These are phyloP conservation scores for Exserohilum rostratum DNA, from an alignment of 2,329 filamentous ascomycete species.

Conservation along the genomic window DNA sequence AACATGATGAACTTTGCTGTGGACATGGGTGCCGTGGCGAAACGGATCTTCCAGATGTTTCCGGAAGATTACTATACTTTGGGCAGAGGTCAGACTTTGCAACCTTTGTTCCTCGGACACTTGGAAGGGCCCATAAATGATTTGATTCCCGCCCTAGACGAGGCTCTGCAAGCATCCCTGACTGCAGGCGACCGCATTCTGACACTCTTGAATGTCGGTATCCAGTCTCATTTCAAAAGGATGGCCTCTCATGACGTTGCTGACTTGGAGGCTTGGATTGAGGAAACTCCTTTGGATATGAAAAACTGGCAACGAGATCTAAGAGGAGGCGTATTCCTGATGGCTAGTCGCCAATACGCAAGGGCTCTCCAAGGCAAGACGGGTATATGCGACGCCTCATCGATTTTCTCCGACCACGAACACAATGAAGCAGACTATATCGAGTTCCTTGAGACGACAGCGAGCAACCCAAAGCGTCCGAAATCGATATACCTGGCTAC, in stretches of 20 bases:
- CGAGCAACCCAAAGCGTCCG: slow-evolving; percentile 67
- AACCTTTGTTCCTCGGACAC: slow-evolving; percentile 73
- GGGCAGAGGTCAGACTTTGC: slow-evolving; percentile 71
- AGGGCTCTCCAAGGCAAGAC: slow-evolving; percentile 80
- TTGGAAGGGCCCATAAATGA: slow-evolving; percentile 67
- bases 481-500: slow-evolving; percentile 70
- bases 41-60: slow-evolving; percentile 68
- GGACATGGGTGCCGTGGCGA: slow-evolving; percentile 67
- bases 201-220: slow-evolving; percentile 72
- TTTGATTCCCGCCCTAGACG: slow-evolving; percentile 66
- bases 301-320: slow-evolving; percentile 74
- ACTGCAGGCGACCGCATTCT: slow-evolving; percentile 73
- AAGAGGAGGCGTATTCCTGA: slow-evolving; percentile 72
- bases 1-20: slow-evolving; percentile 72
- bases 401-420: slow-evolving; percentile 70
- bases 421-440: slow-evolving; percentile 66
- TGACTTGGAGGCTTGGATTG: slow-evolving; percentile 73
- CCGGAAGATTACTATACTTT: slow-evolving; percentile 63
- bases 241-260: slow-evolving; percentile 71
- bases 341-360: slow-evolving; percentile 68
- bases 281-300: slow-evolving; percentile 75
- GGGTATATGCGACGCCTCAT: slow-evolving; percentile 53
- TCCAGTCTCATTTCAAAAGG: slow-evolving; percentile 70
- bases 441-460: slow-evolving; percentile 54
- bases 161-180: slow-evolving; percentile 68